Base-by-base conservation (phyloP, 2,329 filamentous ascomycete genomes). In the Didymella segeticola region DNA sequence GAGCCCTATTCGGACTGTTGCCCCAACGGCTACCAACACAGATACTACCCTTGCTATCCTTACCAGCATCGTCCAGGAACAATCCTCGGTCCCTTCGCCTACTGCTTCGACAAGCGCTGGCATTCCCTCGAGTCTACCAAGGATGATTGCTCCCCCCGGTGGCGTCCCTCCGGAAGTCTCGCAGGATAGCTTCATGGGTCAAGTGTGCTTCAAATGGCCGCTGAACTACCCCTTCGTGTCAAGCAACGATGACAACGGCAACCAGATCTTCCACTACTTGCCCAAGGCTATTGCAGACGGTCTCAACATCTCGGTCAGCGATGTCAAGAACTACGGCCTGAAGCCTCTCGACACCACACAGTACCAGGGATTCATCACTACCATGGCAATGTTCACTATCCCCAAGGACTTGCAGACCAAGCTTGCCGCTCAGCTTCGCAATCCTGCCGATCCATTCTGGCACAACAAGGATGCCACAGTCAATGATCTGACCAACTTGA, bases 151-250 rank as follows among this genome's bases (percentile, higher is more conserved):
- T 23, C 91, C 91, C 8, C 83, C 86, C 33, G 81, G 83, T 50
- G 83, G 83, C 25, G 80, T 83, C 42, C 79, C 81, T 17, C 55
- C 77, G 4, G 57, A 63, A 7, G 73, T 80, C 15, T 89, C 90
- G 0, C 76, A 80, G 3, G 89, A 90, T 62, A 86, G 84, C 1
- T 86, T 85, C 4, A 76, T 90, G 63, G 88, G 96, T 63, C 91
- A 96, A 71, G 83, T 98, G 58, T 95, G 90, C 27, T 97, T 98
- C 82, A 79, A 85, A 46, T 89, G 86, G 68, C 83, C 85, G 1
- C 82, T 96, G 63, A 93, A 96, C 78, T 99, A 95, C 74, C 78
- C 83, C 8, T 96, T 96, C 70, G 89, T 98, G 10, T 80, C 79
- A 19, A 86, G 89, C 58, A 81, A 86, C 12, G 82, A 37, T 19